A percentile compares a stretch with the other conserved stretches of the same genome.
phyloP scores from a whole-genome alignment of 1,284 basidiomycete genomes.

The Boletus semigastroideus region DNA sequence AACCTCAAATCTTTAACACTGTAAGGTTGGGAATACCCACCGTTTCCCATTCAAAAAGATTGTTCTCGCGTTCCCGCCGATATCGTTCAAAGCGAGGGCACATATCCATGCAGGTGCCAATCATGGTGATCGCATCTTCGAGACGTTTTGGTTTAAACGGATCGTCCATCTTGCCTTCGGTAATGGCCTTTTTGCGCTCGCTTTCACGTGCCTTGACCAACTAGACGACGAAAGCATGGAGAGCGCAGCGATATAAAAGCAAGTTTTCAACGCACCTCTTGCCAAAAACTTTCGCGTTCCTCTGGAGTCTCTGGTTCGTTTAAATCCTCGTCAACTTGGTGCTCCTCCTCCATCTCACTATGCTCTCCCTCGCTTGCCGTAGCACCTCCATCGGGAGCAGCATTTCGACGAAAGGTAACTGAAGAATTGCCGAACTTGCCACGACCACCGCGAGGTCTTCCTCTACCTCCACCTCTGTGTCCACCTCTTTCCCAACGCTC shows the following conservation, averaged over 20 bases:
- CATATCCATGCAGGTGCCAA: constrained; percentile 92
- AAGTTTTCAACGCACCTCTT: constrained; percentile 52
- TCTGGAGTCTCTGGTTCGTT: constrained; percentile 51
- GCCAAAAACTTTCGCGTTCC: constrained; percentile 63
- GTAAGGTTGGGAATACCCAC: constrained; percentile 44
- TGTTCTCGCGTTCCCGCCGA: constrained; percentile 87
- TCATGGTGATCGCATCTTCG: constrained; percentile 85
- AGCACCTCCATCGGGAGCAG: constrained; percentile 27
- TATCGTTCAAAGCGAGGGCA: constrained; percentile 93
- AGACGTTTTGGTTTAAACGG: constrained; percentile 76
- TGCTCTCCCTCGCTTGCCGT: constrained; percentile 33
- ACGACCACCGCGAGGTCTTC: constrained; percentile 38
- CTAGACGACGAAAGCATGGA: constrained; percentile 38
- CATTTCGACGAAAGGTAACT: constrained; percentile 27
- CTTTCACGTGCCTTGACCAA: constrained; percentile 70
- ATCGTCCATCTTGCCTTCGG: constrained; percentile 85
- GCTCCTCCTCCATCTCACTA: constrained; percentile 28
- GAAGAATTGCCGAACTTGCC: constrained; percentile 42
- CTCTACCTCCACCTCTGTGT: constrained; percentile 40
- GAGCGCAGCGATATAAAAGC: constrained; percentile 15
- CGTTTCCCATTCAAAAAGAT: constrained; percentile 85
- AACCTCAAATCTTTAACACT: constrained; percentile 13
- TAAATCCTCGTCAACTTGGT: constrained; percentile 29
- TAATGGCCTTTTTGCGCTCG: constrained; percentile 78
- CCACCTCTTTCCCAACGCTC: constrained; percentile 61